Evolutionary conservation across 2,329 filamentous ascomycete genomes (phyloP).

Genomic region (Teratosphaeria pseudoeucalypti): DNA sequence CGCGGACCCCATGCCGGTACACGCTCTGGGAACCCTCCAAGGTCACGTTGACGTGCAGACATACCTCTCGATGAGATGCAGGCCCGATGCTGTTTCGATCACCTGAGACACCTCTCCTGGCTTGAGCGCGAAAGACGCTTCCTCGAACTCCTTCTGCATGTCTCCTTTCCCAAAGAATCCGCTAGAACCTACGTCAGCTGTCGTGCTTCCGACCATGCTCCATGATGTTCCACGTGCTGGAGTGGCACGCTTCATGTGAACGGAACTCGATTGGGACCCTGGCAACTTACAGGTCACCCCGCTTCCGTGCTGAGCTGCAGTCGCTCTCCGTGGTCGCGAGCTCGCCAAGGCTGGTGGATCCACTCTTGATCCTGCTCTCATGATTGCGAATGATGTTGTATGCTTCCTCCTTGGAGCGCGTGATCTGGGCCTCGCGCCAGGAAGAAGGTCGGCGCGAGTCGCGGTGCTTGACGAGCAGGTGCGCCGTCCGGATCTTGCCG

Average conservation of each 20-base stretch:
- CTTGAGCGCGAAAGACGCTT: slow-evolving; percentile 82
- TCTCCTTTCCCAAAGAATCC: slow-evolving; percentile 90
- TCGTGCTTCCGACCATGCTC: not conserved
- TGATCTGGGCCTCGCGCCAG: slow-evolving; percentile 87
- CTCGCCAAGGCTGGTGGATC: slow-evolving; percentile 62
- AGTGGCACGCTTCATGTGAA: not conserved
- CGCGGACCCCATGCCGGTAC: not conserved
- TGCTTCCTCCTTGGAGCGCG: slow-evolving; percentile 78
- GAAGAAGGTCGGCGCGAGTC: slow-evolving; percentile 81
- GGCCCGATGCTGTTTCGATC: slow-evolving; percentile 83
- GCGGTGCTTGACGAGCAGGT: slow-evolving; percentile 87
- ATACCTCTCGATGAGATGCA: slow-evolving; percentile 93
- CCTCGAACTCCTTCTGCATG: slow-evolving; percentile 99
- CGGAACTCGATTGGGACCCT: not conserved
- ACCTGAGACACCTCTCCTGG: slow-evolving; percentile 77
- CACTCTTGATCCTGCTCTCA: slow-evolving; percentile 64
- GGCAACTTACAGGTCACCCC: slow-evolving; percentile 64
- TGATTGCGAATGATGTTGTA: slow-evolving; percentile 64
- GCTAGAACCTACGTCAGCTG: slow-evolving; percentile 29
- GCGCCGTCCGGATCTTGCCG: slow-evolving; percentile 86
- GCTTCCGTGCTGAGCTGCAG: slow-evolving; percentile 89
- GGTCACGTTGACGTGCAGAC: slow-evolving; percentile 13
- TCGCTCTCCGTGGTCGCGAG: slow-evolving; percentile 84
- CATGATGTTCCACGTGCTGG: not conserved
- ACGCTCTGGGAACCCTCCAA: not conserved